Evolutionary conservation across 2,329 filamentous ascomycete species (phyloP).

Genomic region (Lecanicillium sp.): DNA sequence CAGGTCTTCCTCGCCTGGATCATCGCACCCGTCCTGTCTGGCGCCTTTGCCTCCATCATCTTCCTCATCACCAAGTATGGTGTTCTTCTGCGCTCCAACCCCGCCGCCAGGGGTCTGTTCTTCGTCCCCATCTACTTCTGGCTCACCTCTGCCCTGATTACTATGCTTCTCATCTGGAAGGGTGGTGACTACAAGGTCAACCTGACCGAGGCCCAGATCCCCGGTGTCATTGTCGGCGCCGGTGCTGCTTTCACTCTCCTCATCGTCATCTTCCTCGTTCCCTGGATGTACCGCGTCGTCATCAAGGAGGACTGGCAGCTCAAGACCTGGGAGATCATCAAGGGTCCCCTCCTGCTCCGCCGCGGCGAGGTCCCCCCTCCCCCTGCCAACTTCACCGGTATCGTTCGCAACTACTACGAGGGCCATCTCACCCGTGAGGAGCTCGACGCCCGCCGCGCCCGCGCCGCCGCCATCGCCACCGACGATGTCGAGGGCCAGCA

Average conservation of each 20-base stretch:
- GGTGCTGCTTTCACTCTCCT: constrained; percentile 45
- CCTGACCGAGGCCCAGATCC: constrained; percentile 42
- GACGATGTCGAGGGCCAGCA: constrained; percentile 21
- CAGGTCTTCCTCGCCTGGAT: constrained; percentile 57
- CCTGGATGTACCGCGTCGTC: constrained; percentile 53
- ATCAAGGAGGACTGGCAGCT: constrained; percentile 57
- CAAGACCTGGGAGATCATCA: constrained; percentile 45
- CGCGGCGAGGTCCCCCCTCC: constrained; percentile 35
- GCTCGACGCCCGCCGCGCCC: constrained; percentile 37
- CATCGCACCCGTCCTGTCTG: constrained; percentile 52
- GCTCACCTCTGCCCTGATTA: constrained; percentile 46
- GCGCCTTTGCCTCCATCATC: constrained; percentile 45
- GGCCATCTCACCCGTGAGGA: constrained; percentile 50
- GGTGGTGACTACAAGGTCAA: constrained; percentile 40
- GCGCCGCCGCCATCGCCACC: constrained; percentile 16
- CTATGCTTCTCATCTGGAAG: constrained; percentile 57
- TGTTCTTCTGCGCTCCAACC: constrained; percentile 48
- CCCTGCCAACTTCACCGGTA: constrained; percentile 35
- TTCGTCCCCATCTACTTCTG: constrained; percentile 52
- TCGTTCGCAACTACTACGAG: constrained; percentile 49
- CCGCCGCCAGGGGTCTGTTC: constrained; percentile 46
- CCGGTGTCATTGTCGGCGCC: constrained; percentile 48
- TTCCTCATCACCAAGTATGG: constrained; percentile 52
- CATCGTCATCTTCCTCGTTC: constrained; percentile 48
- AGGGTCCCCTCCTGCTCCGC: constrained; percentile 47